A percentile compares a stretch with the other conserved stretches of the same genome.
Evolutionary conservation across 768 basidiomycete genomes (phyloP).

Genomic region (Russula virescens): DNA sequence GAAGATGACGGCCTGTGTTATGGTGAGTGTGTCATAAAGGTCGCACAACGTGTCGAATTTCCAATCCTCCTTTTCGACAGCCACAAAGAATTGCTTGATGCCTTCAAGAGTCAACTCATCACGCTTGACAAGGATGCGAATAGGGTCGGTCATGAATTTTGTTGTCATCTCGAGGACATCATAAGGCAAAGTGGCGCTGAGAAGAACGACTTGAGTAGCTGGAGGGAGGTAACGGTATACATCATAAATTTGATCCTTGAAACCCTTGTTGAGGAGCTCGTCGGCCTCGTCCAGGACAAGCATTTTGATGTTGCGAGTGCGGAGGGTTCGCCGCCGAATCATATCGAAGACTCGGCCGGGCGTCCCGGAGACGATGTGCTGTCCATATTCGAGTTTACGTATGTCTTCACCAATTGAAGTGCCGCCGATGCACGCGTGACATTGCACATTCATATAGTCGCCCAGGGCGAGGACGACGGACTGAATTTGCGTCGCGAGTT

Average conservation of each 20-base stretch:
- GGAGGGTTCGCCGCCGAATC: constrained; percentile 90
- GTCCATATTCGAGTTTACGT: constrained; percentile 93
- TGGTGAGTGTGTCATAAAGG: constrained; percentile 96
- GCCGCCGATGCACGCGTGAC: constrained; percentile 97
- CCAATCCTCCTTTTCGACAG: constrained; percentile 99
- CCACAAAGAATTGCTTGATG: constrained; percentile 96
- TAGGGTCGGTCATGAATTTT: constrained; percentile 99
- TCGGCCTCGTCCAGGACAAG: constrained; percentile 93
- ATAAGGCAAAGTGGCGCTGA: constrained; percentile 93
- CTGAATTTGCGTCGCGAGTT: constrained; percentile 98
- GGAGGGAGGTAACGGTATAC: constrained; percentile 97
- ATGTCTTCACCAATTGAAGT: constrained; percentile 98
- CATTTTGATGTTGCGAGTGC: constrained; percentile 98
- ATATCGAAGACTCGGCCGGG: constrained; percentile 99
- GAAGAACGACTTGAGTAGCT: constrained; percentile 92
- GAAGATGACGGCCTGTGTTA: constrained; percentile 99
- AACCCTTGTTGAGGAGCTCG: constrained; percentile 94
- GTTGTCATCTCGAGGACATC: constrained; percentile 99
- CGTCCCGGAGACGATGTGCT: constrained; percentile 95
- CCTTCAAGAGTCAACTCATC: constrained; percentile 97
- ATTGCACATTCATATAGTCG: constrained; percentile 99
- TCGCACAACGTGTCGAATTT: constrained; percentile 98
- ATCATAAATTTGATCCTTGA: constrained; percentile 99
- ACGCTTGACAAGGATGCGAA: constrained; percentile 98
- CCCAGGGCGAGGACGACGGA: constrained; percentile 93